Base-by-base conservation (phyloP, 257 asterid genomes). In the Rauvolfia tetraphylla region DNA sequence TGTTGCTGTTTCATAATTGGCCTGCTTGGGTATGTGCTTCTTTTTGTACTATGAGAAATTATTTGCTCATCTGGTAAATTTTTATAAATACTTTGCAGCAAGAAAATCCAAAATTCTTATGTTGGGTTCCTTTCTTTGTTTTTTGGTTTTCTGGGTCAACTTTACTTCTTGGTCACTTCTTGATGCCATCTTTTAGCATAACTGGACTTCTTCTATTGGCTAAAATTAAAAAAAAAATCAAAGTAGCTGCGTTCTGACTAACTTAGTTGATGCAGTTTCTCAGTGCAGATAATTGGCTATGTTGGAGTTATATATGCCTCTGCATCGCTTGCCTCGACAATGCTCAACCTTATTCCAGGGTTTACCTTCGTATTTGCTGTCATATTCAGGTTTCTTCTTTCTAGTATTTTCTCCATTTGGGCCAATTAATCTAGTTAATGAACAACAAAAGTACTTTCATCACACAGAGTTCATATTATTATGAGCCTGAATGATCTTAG, bases 261-360 rank as follows among this genome's bases (percentile, higher is more conserved):
- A 44, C 1, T 38, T 59, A 23, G 58, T 46, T 66, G 54, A 27
- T 74, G 29, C 66, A 91, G 93, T 39, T 88, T 85, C 78, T 48
- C 80, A 80, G 80, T 83, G 89, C 97, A 88, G 87, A 78, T 87
- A 41, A 29, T 88, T 41, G 95, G 95, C 42, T 77, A 82, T 51
- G 75, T 85, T 38, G 97, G 96, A 27, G 56, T 87, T n/a, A 39
- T 72, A 72, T 88, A 79, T 65, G 84, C 89, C 49, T 78, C 93
- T 25, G 90, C 97, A 48, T 61, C 91, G 23, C 89, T 91, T 71
- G 79, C 89, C 20, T 74, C 90, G 38, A 83, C 91, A 22, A 75
- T 91, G 76, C 83, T 91, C 68, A 88, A 89, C 82, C 86, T 91
- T 76, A 75, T 86, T 75, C 97, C 97, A 3, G 93, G 88, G 12